These are phyloP conservation scores for Neospermospora avenae DNA, from an alignment of 2,329 filamentous ascomycete genomes.

Conservation along the genomic window DNA sequence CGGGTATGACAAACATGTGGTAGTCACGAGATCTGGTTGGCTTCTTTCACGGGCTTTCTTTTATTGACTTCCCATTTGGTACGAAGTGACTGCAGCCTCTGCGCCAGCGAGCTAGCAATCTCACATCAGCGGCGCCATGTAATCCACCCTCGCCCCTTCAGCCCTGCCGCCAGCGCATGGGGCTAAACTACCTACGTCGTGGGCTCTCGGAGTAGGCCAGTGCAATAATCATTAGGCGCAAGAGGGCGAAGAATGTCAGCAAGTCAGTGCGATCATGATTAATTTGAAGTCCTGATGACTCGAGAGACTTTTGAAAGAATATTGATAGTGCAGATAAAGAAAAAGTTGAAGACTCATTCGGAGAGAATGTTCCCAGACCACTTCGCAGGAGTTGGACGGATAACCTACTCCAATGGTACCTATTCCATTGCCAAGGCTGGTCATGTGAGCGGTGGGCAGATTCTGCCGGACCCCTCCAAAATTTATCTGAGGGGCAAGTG, in stretches of 20 bases:
- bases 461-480: conserved; percentile 12
- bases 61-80: background rate
- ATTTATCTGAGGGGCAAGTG: background rate
- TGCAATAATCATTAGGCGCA: no score
- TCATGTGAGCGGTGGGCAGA: conserved; percentile 9
- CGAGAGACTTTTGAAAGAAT: no score
- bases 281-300: background rate
- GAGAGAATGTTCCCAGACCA: no score
- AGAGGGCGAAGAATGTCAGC: background rate
- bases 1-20: background rate
- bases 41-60: background rate
- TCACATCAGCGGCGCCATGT: background rate
- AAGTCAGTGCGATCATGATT: background rate
- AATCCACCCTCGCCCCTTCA: background rate
- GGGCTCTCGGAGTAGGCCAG: background rate
- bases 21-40: background rate
- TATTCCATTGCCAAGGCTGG: background rate
- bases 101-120: background rate
- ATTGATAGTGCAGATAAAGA: no score
- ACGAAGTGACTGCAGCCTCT: background rate
- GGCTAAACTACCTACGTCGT: background rate
- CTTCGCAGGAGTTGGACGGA: no score
- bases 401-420: no score
- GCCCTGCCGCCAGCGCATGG: background rate
- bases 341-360: no score